phyloP scores from a whole-genome alignment of 768 basidiomycete genomes.

The Phylloporus sp. region DNA sequence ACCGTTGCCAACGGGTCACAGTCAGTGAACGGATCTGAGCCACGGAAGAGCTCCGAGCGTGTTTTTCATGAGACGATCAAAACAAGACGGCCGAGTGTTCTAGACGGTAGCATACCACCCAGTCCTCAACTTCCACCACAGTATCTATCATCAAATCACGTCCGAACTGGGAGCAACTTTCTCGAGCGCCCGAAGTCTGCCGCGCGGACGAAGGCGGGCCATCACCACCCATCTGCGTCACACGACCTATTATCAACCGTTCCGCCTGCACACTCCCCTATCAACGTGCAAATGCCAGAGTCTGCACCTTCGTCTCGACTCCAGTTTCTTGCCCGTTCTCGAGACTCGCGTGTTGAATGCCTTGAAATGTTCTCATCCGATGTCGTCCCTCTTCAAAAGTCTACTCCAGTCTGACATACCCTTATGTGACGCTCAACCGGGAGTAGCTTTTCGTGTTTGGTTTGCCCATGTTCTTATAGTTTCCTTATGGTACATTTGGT shows the following conservation, averaged over 20 bases:
- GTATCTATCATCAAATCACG: constrained; percentile 34
- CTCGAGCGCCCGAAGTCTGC: constrained; percentile 26
- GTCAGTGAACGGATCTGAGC: constrained; percentile 28
- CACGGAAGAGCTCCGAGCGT: constrained; percentile 38
- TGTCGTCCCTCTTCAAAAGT: constrained; percentile 48
- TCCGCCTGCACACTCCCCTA: constrained; percentile 10
- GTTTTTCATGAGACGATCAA: constrained; percentile 34
- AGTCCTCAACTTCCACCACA: constrained; percentile 59
- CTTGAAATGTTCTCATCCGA: constrained; percentile 67
- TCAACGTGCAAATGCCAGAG: constrained; percentile 12
- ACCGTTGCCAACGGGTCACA: constrained; percentile 37
- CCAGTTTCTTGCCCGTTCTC: constrained; percentile 20
- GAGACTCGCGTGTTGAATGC: constrained; percentile 30
- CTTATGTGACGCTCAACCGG: constrained; percentile 52
- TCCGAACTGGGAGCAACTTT: constrained; percentile 29
- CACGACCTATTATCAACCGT: constrained; percentile 25
- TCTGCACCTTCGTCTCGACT: constrained; percentile 30
- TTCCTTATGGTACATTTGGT: constrained; percentile 12
- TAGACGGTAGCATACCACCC: constrained; percentile 48
- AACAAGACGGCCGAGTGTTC: constrained; percentile 43
- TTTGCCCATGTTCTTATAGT: constrained; percentile 14
- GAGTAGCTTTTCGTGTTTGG: constrained; percentile 20
- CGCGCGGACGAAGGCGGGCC: constrained; percentile 17
- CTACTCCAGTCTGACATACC: constrained; percentile 45
- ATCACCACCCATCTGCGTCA: constrained; percentile 26